phyloP scores from a whole-genome alignment of 2,329 filamentous ascomycete species.

The Xylariomycetidae sp. region DNA sequence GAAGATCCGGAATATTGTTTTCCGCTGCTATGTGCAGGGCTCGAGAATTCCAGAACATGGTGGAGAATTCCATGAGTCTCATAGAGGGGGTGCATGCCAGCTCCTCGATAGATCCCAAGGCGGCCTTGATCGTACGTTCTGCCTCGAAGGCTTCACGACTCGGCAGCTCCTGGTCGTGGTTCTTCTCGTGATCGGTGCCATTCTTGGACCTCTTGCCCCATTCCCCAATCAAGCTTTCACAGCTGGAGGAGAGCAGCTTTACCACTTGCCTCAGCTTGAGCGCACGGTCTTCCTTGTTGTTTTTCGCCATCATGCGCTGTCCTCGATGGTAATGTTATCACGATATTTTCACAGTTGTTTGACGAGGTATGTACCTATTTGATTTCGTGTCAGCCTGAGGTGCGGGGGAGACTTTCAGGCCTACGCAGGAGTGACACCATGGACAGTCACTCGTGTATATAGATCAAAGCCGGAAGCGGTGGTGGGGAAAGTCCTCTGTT shows the following conservation, averaged over 20 bases:
- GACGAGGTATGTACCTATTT: no score
- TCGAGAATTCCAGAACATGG: constrained; percentile 13
- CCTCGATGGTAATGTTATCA: no score
- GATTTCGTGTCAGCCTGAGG: no score
- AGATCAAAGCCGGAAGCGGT: no score
- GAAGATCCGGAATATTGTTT: constrained; percentile 10
- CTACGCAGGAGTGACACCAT: no score
- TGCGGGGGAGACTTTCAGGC: no score
- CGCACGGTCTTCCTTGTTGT: no score
- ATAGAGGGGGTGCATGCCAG: constrained; percentile 13
- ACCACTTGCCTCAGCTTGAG: constrained; percentile 11
- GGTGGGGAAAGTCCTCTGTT: no score
- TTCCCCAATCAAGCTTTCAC: constrained; percentile 13
- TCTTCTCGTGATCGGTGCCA: constrained; percentile 10
- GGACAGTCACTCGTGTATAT: no score
- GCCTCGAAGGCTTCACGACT: constrained; percentile 13
- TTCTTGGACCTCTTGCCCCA: no score
- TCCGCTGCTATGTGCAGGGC: constrained; percentile 15
- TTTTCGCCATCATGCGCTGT: no score
- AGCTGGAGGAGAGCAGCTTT: constrained; percentile 11
- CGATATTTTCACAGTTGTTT: no score
- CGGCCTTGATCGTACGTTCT: constrained; percentile 11
- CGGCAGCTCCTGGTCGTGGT: constrained; percentile 9
- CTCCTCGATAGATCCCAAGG: constrained; percentile 15
- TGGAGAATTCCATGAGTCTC: constrained; percentile 14